These are phyloP conservation scores for Phaeodactylum tricornutum DNA, from an alignment of 108 stramenopile genomes.

Conservation along the genomic window DNA sequence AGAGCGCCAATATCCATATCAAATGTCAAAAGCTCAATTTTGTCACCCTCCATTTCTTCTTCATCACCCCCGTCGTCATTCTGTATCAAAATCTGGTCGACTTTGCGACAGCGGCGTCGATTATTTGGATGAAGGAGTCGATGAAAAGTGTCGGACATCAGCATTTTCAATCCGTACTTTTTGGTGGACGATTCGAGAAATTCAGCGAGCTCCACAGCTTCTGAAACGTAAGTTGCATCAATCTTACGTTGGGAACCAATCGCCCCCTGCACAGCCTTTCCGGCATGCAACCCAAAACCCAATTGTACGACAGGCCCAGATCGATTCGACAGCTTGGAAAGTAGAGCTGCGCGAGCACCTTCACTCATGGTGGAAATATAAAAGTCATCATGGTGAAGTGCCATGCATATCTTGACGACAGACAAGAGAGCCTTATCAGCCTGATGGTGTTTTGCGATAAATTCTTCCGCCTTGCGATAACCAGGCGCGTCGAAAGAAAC, in stretches of 20 bases:
- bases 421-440: conserved; percentile 74
- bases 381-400: conserved; percentile 57
- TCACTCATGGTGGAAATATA: conserved; percentile 61
- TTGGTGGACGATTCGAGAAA: conserved; percentile 88
- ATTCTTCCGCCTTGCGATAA: conserved; percentile 2
- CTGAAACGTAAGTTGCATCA: conserved; percentile 90
- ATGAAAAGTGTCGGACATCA: conserved; percentile 85
- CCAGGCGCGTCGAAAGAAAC: background rate
- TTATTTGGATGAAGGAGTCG: conserved; percentile 50
- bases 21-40: conserved; percentile 66
- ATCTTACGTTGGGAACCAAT: conserved; percentile 90
- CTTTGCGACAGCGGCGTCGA: conserved; percentile 58
- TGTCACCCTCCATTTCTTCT: conserved; percentile 31
- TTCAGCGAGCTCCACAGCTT: conserved; percentile 83
- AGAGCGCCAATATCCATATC: conserved; percentile 77
- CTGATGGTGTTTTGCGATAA: conserved; percentile 49
- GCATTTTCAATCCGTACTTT: conserved; percentile 66
- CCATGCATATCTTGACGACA: conserved; percentile 80
- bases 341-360: conserved; percentile 30
- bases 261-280: conserved; percentile 95
- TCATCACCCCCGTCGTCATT: conserved; percentile 35
- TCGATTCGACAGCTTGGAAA: conserved; percentile 58
- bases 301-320: conserved; percentile 76
- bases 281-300: conserved; percentile 92
- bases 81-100: conserved; percentile 59